Conservation (phyloP, 129 eudicot species). For the Heracleum sosnowskyi region DNA sequence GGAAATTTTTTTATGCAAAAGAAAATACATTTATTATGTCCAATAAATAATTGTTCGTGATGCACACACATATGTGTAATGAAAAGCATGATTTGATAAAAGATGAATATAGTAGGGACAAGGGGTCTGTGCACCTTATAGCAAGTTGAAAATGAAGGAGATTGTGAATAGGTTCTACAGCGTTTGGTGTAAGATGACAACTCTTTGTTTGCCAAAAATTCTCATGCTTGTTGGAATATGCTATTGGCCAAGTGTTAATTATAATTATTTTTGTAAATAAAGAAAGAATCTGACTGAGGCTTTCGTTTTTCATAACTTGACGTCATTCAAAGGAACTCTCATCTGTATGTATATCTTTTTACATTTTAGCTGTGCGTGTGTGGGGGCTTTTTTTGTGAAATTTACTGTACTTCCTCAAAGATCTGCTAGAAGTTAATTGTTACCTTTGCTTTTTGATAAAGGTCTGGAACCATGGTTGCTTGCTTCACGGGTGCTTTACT, state of each 20-base stretch:
- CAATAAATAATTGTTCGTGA: not conserved
- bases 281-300: not conserved
- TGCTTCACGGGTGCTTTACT: conserved; percentile 41
- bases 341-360: not conserved
- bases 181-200: not conserved
- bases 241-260: not conserved
- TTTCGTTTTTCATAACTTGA: not conserved
- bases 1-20: not conserved
- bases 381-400: not conserved
- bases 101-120: not conserved
- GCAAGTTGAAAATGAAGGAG: not conserved
- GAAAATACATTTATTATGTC: not conserved
- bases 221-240: not conserved
- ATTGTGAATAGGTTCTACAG: not conserved
- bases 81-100: not conserved
- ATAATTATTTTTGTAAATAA: not conserved
- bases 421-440: not conserved
- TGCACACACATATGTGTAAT: not conserved
- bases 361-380: not conserved
- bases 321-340: not conserved
- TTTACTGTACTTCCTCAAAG: not conserved
- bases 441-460: conserved; percentile 18
- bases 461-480: conserved; percentile 54
- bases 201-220: not conserved
- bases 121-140: not conserved